phyloP scores from a whole-genome alignment of 2,329 filamentous ascomycete species.

The Aspergillus latus region DNA sequence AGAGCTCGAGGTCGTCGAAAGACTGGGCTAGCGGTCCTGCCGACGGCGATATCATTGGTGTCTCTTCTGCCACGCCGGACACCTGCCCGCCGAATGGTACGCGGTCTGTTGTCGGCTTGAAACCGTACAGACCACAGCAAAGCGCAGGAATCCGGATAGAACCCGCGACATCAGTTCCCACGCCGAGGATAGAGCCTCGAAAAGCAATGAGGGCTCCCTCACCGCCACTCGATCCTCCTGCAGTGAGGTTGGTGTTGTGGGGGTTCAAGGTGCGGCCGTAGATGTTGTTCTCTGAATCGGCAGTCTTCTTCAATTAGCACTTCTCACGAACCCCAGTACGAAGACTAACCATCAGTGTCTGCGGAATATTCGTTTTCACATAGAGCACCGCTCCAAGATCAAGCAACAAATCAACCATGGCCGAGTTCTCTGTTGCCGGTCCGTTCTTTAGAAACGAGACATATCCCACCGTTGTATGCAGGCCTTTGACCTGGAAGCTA shows the following conservation, averaged over 20 bases:
- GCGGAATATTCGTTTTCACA: conserved; percentile 68
- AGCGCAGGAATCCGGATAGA: conserved; percentile 49
- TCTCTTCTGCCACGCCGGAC: neutral
- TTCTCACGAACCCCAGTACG: neutral
- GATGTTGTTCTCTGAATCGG: conserved; percentile 53
- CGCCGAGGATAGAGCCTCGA: conserved; percentile 57
- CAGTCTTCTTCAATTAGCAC: conserved; percentile 37
- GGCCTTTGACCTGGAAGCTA: conserved; percentile 48
- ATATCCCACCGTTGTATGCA: conserved; percentile 59
- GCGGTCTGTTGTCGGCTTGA: conserved; percentile 39
- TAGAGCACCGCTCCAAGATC: conserved; percentile 64
- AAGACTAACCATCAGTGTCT: conserved; percentile 40
- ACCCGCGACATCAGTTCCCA: conserved; percentile 60
- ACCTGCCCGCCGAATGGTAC: conserved; percentile 1
- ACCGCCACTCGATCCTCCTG: conserved; percentile 66
- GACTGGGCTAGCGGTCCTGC: neutral
- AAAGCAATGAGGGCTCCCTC: conserved; percentile 61
- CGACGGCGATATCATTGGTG: neutral
- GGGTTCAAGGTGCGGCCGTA: conserved; percentile 64
- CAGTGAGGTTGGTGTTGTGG: conserved; percentile 55
- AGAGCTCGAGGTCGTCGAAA: conserved; percentile 1
- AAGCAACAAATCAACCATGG: conserved; percentile 57
- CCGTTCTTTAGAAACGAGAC: conserved; percentile 60
- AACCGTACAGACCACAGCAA: conserved; percentile 50
- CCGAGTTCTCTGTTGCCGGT: conserved; percentile 51